Conservation (phyloP, 225 moss, liverwort and hornwort species). For the Polytrichum formosum region DNA sequence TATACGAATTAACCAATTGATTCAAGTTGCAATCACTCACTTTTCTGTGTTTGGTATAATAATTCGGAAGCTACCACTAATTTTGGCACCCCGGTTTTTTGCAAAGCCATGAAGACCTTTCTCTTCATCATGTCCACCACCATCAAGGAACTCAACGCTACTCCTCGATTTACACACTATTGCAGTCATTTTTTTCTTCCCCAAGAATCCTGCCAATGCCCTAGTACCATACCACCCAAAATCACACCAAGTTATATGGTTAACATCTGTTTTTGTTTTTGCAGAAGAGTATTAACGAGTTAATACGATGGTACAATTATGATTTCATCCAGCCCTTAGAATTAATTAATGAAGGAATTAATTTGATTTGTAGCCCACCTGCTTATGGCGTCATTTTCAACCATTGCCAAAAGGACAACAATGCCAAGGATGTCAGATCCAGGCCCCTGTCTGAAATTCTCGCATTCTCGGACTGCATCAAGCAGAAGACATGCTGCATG, state of each 20-base stretch:
- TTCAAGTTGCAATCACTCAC: not conserved
- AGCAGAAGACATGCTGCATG: slow-evolving; percentile 17
- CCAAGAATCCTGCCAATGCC: slow-evolving; percentile 10
- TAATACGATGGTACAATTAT: no score
- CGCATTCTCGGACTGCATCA: slow-evolving; percentile 2
- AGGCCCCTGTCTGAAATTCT: not conserved
- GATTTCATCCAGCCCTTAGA: no score
- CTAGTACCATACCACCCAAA: not conserved
- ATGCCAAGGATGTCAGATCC: slow-evolving; percentile 12
- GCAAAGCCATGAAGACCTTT: slow-evolving; percentile 15
- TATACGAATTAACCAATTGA: no score
- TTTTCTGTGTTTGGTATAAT: not conserved
- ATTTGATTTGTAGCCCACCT: slow-evolving; percentile 5
- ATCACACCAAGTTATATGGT: not conserved
- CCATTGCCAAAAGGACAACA: slow-evolving; percentile 12
- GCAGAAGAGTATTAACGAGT: no score
- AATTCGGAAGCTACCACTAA: slow-evolving; percentile 4
- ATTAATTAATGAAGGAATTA: no score
- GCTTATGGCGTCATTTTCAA: slow-evolving; percentile 14
- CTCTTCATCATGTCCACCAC: not conserved
- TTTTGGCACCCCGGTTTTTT: not conserved
- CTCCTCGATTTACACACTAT: slow-evolving; percentile 9
- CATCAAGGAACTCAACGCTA: not conserved
- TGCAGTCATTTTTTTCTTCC: slow-evolving; percentile 5
- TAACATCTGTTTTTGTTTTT: no score